A percentile compares a stretch with the other conserved stretches of the same genome.
These are phyloP conservation scores for Gonium pectorale DNA, from an alignment of 139 green algal species.

Conservation along the genomic window DNA sequence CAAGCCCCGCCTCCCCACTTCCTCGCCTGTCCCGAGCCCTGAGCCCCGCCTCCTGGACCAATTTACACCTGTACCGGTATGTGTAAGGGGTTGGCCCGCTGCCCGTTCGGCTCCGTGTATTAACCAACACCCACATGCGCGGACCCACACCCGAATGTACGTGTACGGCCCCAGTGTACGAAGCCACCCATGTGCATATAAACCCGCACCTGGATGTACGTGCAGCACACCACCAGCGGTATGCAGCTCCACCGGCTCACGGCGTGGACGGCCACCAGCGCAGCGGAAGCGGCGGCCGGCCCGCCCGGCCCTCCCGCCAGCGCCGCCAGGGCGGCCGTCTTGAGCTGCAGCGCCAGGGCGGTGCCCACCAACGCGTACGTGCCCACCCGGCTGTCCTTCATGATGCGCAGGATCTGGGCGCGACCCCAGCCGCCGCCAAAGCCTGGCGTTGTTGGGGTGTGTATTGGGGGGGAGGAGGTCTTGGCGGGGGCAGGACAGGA, in stretches of 20 bases:
- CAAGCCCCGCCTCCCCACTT: too few species aligned
- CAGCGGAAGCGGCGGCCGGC: not conserved
- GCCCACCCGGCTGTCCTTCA: conserved; percentile 69
- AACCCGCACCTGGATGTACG: conserved; percentile 58
- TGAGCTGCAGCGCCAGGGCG: conserved; percentile 57
- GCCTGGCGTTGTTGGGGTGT: not conserved
- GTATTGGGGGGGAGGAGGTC: not conserved
- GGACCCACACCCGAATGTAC: too few species aligned
- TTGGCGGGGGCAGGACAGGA: too few species aligned
- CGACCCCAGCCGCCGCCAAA: conserved; percentile 68
- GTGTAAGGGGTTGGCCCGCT: too few species aligned
- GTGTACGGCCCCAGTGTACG: too few species aligned
- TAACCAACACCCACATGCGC: too few species aligned
- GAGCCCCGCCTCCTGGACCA: too few species aligned
- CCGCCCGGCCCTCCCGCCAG: not conserved
- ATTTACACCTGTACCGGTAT: too few species aligned
- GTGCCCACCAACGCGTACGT: conserved; percentile 70
- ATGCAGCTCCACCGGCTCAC: conserved; percentile 57
- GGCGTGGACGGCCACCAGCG: conserved; percentile 55
- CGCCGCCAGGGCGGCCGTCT: conserved; percentile 46
- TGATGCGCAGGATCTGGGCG: conserved; percentile 73
- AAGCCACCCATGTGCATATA: too few species aligned
- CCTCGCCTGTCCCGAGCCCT: too few species aligned
- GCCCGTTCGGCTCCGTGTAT: too few species aligned
- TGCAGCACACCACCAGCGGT: conserved; percentile 50